Base-by-base conservation (phyloP, 1,139 yeast species). In the Kodamaea sp. region DNA sequence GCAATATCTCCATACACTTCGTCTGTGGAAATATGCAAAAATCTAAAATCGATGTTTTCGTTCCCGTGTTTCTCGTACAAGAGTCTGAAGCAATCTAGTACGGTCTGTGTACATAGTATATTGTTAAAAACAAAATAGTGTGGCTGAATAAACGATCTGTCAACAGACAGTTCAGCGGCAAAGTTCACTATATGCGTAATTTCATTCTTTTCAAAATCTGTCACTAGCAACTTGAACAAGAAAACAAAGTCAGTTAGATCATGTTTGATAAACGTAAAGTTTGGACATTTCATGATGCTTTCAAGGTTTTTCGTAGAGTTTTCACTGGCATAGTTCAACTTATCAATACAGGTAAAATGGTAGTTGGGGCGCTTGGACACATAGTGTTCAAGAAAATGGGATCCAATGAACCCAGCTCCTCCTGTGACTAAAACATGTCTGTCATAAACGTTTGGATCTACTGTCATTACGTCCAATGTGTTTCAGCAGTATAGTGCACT, bases 111-210 rank as follows among this genome's bases (percentile, higher is more conserved):
- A 8, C 78, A 69, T 4, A 73, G 28, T 2, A 75, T 66, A 42
- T 78, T 78, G 34, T 76, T 74, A 13, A 44, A 42, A 11, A 78
- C 67, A 50, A 76, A 77, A 31, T 53, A 56, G n/a, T 61, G 37
- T 0, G 82, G 80, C 29, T 63, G 53, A 3, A 54, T 51, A 42
- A 77, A 78, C 9, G 81, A 76, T 28, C 61, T 61, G 48, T 78
- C 83, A 7, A 78, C 84, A 44, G 73, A 70, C 24, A 80, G 69
- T 43, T 77, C 80, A 4, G 83, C 84, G 0, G 84, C 84, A 46
- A 77, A 61, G 46, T 78, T 73, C 15, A 78, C 47, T 14, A 78
- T 60, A 2, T 66, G 61, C 9, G 64, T 62, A 19, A 72, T 48
- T 6, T 45, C 32, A 39, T 57, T 34, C 3, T 33, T 15, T 22